Evolutionary conservation across 441 rosid species (phyloP), one percentile per base, ranked within the genome.

Genomic region (Manihot esculenta): DNA sequence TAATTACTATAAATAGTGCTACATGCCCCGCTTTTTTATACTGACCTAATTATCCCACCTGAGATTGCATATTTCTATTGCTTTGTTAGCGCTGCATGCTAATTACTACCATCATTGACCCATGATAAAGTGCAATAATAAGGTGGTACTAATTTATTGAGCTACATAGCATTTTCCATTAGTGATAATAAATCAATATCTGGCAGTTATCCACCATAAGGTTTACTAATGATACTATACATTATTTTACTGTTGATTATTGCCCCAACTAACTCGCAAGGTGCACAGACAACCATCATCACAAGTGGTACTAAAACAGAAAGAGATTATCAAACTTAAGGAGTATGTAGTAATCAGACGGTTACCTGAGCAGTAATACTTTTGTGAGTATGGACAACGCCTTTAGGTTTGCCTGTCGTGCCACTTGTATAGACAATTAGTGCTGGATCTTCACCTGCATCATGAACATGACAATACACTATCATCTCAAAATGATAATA

Each of bases 401-500:
- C 99, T 83, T 95, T 95, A 48, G 99, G 99, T 80, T 88, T 95
- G 64, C 99, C 99, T 13, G 99, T 93, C 69, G 99, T 95, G 70
- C 99, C 99, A 80, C 99, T 95, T 11, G 99, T 95, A 80, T 95
- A 95, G 61, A 93, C 80, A 66, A 95, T 83, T 73, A 95, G 77
- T 17, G 99, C 98, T 55, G 99, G 99, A 73, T 91, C 79, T 64
- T 87, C 90, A 80, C 77, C 97, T 91, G 82, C 69, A 78, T 24
- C 75, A 79, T 50, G 13, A 62, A 54, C 51, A 72, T 73, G 64
- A 62, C 62, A 77, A 38, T 7, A 7, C 42, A 38, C 42, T 30
- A 38, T 7, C 7, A 5, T 64, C 68, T 70, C 60, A 24, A 76
- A 67, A 62, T 53, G 17, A 18, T 72, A 66, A 77, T 64, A 35